A percentile compares a stretch with the other conserved stretches of the same genome.
These are phyloP conservation scores for Backusella parvicylindrica DNA, from an alignment of 192 early-diverging fungal species.

Conservation along the genomic window DNA sequence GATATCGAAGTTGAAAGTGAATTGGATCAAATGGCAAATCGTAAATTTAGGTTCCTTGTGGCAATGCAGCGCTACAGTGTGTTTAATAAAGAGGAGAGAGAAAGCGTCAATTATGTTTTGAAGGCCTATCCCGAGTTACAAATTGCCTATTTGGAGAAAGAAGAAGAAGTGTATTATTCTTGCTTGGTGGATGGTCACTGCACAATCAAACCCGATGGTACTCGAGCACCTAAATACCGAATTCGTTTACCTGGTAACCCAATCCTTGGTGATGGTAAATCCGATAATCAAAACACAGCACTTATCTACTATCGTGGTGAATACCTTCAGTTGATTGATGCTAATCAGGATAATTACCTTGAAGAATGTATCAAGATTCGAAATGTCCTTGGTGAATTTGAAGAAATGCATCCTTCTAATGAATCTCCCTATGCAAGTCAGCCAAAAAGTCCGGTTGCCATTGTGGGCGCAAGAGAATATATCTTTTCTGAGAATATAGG, in stretches of 20 bases:
- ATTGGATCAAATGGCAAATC: conserved; percentile 60
- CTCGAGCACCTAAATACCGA: conserved; percentile 72
- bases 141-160: conserved; percentile 77
- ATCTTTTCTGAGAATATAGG: conserved; percentile 87
- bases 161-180: conserved; percentile 51
- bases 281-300: conserved; percentile 87
- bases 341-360: conserved; percentile 91
- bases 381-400: conserved; percentile 84
- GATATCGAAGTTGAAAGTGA: conserved; percentile 67
- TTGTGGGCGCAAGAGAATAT: conserved; percentile 85
- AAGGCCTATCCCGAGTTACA: conserved; percentile 75
- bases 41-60: conserved; percentile 82
- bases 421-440: conserved; percentile 70
- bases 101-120: conserved; percentile 71
- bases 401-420: conserved; percentile 61
- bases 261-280: conserved; percentile 91
- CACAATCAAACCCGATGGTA: conserved; percentile 59
- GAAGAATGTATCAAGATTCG: conserved; percentile 89
- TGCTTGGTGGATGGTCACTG: conserved; percentile 80
- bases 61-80: conserved; percentile 81
- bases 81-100: conserved; percentile 75
- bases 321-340: conserved; percentile 84
- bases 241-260: conserved; percentile 81
- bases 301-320: conserved; percentile 85
- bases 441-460: conserved; percentile 68